Conservation (phyloP, 148 eudicot genomes). For the Limonium bicolor region DNA sequence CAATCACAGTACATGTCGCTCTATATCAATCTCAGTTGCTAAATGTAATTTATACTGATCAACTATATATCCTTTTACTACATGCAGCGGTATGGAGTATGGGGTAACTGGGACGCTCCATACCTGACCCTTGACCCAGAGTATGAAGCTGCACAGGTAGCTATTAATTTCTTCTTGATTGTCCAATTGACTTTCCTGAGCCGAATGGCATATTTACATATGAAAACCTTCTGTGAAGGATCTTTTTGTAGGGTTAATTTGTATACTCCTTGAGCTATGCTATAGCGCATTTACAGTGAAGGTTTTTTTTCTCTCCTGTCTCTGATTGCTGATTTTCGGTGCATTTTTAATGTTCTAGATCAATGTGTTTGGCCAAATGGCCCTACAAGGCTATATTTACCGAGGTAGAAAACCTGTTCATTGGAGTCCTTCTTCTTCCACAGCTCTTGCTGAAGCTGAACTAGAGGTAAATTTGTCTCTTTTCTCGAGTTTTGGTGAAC, state of each 20-base stretch:
- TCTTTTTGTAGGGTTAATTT: too few relatives aligned
- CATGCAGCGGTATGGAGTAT: slow-evolving; percentile 67
- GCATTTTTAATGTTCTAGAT: slow-evolving; percentile 25
- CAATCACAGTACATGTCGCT: too few relatives aligned
- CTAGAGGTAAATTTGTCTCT: slow-evolving; percentile 63
- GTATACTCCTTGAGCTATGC: too few relatives aligned
- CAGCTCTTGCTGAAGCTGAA: slow-evolving; percentile 99
- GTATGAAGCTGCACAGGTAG: slow-evolving; percentile 91
- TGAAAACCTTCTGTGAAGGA: too few relatives aligned
- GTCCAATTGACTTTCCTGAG: too few relatives aligned
- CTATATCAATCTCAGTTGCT: too few relatives aligned
- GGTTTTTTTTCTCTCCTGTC: too few relatives aligned
- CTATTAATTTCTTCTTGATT: not conserved
- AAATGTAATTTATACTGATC: not conserved
- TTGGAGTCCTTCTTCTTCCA: slow-evolving; percentile 98
- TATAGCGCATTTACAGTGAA: too few relatives aligned
- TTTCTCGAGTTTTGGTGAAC: too few relatives aligned
- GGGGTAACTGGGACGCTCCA: slow-evolving; percentile 93
- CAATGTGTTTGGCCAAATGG: slow-evolving; percentile 96
- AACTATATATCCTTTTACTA: slow-evolving; percentile 2
- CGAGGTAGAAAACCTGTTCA: slow-evolving; percentile 99
- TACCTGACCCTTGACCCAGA: slow-evolving; percentile 87
- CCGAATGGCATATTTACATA: too few relatives aligned
- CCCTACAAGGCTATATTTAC: slow-evolving; percentile 72
- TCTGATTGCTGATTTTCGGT: slow-evolving; percentile 2